Evolutionary conservation across 768 basidiomycete genomes (phyloP), one percentile per base, ranked within the genome.

Genomic region (Tricholomella constricta): DNA sequence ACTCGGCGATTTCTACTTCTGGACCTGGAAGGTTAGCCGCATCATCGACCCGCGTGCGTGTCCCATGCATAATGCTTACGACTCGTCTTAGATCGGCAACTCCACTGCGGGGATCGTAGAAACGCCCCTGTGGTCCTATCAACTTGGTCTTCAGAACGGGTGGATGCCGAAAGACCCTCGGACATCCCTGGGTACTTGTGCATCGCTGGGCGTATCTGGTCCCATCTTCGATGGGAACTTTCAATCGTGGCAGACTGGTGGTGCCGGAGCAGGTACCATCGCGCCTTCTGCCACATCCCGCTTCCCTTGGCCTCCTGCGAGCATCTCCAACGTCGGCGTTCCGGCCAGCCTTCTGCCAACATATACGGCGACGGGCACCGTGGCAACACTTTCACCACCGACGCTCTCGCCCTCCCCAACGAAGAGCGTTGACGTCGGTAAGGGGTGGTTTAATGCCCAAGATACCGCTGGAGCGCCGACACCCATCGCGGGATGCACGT

Each of bases 221-320:
- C 61, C 66, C 6, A 38, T 64, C 6, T 79, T 76, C 54, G 62
- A 68, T 48, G 80, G 78, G 5, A 73, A 75, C 2, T 82, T 86
- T 58, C 57, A 78, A 25, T 54, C 86, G 1, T 89, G 84, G 80
- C 81, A 84, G 69, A 89, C 86, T 32, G 91, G 90, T 34, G 89
- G 86, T 34, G 62, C 78, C 72, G 62, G 73, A 65, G 62, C 85
- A 73, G 59, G 86, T 70, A 48, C 77, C 71, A 48, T 79, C 69
- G 52, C 79, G 78, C 62, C 74, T 63, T 35, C 73, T 73, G 49
- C 71, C 65, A 57, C 79, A 58, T 56, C 65, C 2, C 62, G 65
- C 14, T 78, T 72, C 55, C 68, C 77, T 26, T 91, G 85, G 84
- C 89, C 89, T 26, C 88, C 89, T 15, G 67, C 79, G 10, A 62